phyloP scores from a whole-genome alignment of 352 stramenopile species.

The Blastocystis sp. region DNA sequence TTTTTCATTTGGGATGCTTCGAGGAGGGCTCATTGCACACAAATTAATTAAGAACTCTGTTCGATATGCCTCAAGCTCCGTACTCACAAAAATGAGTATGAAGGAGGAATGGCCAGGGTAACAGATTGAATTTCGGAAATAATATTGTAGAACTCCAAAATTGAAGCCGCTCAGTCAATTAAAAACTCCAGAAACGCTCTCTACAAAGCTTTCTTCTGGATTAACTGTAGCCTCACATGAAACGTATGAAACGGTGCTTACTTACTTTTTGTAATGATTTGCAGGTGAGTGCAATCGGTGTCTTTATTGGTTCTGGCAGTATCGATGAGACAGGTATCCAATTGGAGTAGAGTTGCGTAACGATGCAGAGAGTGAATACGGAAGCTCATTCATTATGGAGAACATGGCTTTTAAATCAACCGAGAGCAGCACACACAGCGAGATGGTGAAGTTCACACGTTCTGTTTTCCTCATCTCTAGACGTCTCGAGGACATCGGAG shows the following conservation, averaged over 20 bases:
- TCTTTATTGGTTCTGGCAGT: conserved; percentile 78
- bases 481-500: conserved; percentile 75
- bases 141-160: conserved; percentile 68
- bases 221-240: conserved; percentile 80
- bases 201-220: conserved; percentile 74
- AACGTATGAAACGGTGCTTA: conserved; percentile 70
- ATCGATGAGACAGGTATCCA: conserved; percentile 71
- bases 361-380: conserved; percentile 52
- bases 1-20: not conserved
- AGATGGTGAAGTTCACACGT: conserved; percentile 69
- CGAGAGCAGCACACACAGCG: conserved; percentile 70
- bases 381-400: conserved; percentile 76
- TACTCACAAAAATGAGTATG: conserved; percentile 1
- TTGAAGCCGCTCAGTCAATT: conserved; percentile 77
- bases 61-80: not conserved
- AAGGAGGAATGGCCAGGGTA: conserved; percentile 28
- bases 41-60: not conserved
- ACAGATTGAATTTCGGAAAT: not conserved
- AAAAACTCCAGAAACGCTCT: conserved; percentile 72
- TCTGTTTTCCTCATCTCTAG: conserved; percentile 61
- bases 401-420: conserved; percentile 80
- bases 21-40: not conserved
- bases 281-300: conserved; percentile 75
- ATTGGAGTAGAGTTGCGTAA: not conserved
- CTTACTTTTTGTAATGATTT: not conserved